Base-by-base conservation (phyloP, 139 green algal species). In the Astrephomene gubernaculifera region DNA sequence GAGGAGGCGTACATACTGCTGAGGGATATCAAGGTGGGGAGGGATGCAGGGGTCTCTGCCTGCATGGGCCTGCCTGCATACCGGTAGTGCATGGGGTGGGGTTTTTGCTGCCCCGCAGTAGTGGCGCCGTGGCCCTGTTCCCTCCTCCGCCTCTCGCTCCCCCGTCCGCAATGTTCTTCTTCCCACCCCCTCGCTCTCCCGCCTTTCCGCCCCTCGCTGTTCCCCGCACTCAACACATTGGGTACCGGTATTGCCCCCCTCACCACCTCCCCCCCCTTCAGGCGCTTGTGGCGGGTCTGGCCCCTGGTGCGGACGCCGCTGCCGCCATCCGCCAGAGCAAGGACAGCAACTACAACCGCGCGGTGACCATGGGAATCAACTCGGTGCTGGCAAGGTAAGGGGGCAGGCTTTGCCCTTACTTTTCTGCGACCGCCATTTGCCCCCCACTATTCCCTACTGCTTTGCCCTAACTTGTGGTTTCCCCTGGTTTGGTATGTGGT, bases 1-100 rank as follows among this genome's bases (percentile, higher is more conserved):
- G 91, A 94, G 70, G 92, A 96, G 61, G 92, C 87, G 24, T 54
- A 78, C 61, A 61, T 71, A 1, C 22, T n/a, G 67, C 81, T 86
- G 0, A 80, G 44, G 38, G 63, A 90, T 60, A 49, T 75, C 61
- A 72, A 88, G 70, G 78, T 81, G 76, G 79, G 33, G 27, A 57
- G 31, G 70, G 45, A n/a, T n/a, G n/a, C n/a, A n/a, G n/a, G n/a
- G n/a, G n/a, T n/a, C n/a, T n/a, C n/a, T n/a, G n/a, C n/a, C n/a
- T n/a, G n/a, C n/a, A n/a, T n/a, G n/a, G n/a, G n/a, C n/a, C n/a
- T n/a, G n/a, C n/a, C n/a, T n/a, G n/a, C n/a, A n/a, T n/a, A n/a
- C n/a, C n/a, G n/a, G n/a, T n/a, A n/a, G n/a, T n/a, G n/a, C n/a
- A n/a, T n/a, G n/a, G n/a, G n/a, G n/a, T n/a, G n/a, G n/a, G n/a